Percentiles rank a stretch among this genome's conserved stretches.
phyloP scores from a whole-genome alignment of 75 land plant species.

The Ceratopteris richardii region DNA sequence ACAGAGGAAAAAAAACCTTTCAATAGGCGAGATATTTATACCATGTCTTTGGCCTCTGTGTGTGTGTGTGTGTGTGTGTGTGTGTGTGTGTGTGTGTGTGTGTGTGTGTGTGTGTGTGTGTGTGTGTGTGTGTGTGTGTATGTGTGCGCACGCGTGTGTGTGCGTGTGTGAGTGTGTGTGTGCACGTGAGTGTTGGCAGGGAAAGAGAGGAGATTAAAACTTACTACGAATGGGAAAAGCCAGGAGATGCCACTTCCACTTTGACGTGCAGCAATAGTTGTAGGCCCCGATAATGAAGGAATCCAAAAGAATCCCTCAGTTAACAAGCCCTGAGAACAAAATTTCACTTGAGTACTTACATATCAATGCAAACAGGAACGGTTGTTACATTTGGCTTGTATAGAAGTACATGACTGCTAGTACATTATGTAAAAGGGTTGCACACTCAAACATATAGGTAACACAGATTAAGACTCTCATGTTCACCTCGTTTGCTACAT shows the following conservation, averaged over 20 bases:
- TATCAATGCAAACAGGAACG: too few species aligned
- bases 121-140: too few species aligned
- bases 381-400: neutral
- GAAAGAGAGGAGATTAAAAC: too few species aligned
- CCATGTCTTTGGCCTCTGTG: neutral
- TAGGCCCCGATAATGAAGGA: conserved; percentile 51
- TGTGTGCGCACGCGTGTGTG: too few species aligned
- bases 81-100: too few species aligned
- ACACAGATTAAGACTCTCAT: too few species aligned
- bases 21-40: neutral
- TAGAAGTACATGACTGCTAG: neutral
- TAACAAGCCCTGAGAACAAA: conserved; percentile 30
- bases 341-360: too few species aligned
- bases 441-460: neutral
- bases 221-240: conserved; percentile 51
- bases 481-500: conserved; percentile 49
- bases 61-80: too few species aligned
- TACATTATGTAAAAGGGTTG: neutral
- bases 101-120: too few species aligned
- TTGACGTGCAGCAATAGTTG: conserved; percentile 37
- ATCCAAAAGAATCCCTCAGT: conserved; percentile 60
- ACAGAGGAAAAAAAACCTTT: neutral
- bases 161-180: too few species aligned
- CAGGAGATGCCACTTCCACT: conserved; percentile 48
- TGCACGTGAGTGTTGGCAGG: too few species aligned